Evolutionary conservation across 179 eudicot genomes (phyloP).

Genomic region (Silene vulgaris): DNA sequence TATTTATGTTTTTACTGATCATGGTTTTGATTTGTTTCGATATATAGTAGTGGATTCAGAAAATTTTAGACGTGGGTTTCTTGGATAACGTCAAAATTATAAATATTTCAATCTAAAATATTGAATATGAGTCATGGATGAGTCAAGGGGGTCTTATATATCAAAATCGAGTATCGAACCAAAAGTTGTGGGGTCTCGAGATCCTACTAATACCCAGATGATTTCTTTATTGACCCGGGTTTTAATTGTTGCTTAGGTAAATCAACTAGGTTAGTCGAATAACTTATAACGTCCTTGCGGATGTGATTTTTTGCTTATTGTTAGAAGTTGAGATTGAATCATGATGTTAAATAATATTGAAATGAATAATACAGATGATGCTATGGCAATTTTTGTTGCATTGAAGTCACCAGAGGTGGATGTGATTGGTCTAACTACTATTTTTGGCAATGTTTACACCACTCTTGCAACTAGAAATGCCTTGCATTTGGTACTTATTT

Average conservation of each 20-base stretch:
- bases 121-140: neutral
- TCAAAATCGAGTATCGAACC: neutral
- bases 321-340: neutral
- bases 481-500: constrained; percentile 68
- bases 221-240: neutral
- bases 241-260: neutral
- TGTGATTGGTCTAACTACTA: constrained; percentile 88
- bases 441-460: constrained; percentile 87
- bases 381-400: constrained; percentile 93
- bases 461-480: constrained; percentile 90
- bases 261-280: no score
- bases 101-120: neutral
- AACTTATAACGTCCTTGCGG: no score
- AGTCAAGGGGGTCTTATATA: neutral
- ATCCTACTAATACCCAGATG: neutral
- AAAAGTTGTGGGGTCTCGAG: neutral
- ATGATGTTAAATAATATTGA: neutral
- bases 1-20: neutral
- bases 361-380: constrained; percentile 61
- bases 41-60: neutral
- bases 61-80: neutral
- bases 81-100: neutral
- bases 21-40: neutral
- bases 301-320: neutral
- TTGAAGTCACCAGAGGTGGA: constrained; percentile 81